Conservation (phyloP, 2,329 filamentous ascomycete species). For the Aspergillus sp. region DNA sequence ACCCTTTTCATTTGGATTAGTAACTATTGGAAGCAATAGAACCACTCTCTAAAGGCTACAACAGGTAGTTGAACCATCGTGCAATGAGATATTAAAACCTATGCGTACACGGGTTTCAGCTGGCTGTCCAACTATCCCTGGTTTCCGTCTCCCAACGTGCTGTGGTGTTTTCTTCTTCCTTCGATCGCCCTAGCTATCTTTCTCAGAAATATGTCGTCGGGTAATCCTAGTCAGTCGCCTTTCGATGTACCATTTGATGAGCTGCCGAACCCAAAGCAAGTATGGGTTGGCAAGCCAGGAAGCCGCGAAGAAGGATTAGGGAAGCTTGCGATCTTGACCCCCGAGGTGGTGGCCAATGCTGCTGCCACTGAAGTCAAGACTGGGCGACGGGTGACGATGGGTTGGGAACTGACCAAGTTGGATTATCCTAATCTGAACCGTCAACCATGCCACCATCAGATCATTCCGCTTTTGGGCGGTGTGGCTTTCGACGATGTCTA, state of each 20-base stretch:
- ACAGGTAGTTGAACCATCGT: too few relatives aligned
- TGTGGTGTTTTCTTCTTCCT: too few relatives aligned
- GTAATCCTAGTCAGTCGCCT: constrained; percentile 9
- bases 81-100: too few relatives aligned
- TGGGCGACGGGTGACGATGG: constrained; percentile 55
- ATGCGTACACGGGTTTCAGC: too few relatives aligned
- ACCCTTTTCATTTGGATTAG: too few relatives aligned
- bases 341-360: constrained; percentile 53
- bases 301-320: constrained; percentile 57
- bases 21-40: too few relatives aligned
- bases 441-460: constrained; percentile 53
- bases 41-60: too few relatives aligned
- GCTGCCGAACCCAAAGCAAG: constrained; percentile 51
- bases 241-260: constrained; percentile 46
- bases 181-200: not conserved
- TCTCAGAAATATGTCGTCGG: constrained; percentile 5
- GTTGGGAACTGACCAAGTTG: constrained; percentile 59
- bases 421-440: constrained; percentile 58
- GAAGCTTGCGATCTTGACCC: constrained; percentile 54
- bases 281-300: constrained; percentile 51
- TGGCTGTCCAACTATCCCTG: too few relatives aligned
- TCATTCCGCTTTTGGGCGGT: constrained; percentile 52
- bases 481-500: constrained; percentile 55
- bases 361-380: constrained; percentile 55
- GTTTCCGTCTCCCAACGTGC: too few relatives aligned